Conservation (phyloP, 306 rosid species). For the Sophora flavescens region DNA sequence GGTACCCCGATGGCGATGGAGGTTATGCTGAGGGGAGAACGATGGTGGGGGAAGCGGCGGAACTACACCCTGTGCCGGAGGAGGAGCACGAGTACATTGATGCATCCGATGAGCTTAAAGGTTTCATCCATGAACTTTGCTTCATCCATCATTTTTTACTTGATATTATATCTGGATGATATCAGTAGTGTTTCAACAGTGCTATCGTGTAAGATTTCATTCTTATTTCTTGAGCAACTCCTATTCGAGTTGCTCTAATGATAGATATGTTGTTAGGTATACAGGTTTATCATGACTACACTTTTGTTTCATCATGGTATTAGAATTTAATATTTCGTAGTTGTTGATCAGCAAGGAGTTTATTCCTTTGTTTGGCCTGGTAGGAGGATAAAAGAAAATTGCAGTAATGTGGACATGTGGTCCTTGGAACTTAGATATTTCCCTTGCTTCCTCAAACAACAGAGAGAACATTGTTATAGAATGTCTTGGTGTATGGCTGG, state of each 20-base stretch:
- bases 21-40: constrained; percentile 33
- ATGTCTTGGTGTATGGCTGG: neutral
- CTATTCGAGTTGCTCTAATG: neutral
- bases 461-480: neutral
- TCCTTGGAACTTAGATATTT: no score
- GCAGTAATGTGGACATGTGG: no score
- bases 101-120: constrained; percentile 66
- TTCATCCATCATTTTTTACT: no score
- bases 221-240: no score
- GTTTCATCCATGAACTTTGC: constrained; percentile 41
- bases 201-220: no score
- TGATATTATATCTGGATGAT: no score
- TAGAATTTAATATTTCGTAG: neutral
- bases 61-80: constrained; percentile 85
- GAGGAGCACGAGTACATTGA: constrained; percentile 72
- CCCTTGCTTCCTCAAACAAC: neutral
- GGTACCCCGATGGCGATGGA: constrained; percentile 66
- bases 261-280: neutral
- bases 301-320: neutral
- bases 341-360: neutral
- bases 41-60: constrained; percentile 50
- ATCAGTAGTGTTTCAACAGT: no score
- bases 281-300: no score
- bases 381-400: no score
- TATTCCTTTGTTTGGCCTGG: no score